Evolutionary conservation across 192 early-diverging fungal species (phyloP), one percentile per base, ranked within the genome.

Genomic region (Coemansia sp.): DNA sequence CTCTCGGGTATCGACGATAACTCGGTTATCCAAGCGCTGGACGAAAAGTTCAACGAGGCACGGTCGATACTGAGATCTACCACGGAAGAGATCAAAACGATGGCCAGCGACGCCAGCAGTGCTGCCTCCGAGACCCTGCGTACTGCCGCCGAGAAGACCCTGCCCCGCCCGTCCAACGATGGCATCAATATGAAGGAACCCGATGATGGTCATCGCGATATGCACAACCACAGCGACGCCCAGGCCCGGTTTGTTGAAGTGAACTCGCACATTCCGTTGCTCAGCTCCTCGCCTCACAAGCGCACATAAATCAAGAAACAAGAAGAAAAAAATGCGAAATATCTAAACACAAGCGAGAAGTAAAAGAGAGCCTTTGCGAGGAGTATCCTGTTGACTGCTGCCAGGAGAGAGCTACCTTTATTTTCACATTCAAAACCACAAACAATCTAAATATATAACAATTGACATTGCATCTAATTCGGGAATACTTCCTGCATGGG

Each of bases 41-140:
- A 80, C 61, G 50, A 55, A 45, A 72, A 69, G 70, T 75, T 80
- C 63, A 74, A 72, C 61, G 78, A 80, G 50, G 78, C 78, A 3
- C 64, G 78, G 10, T 27, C 63, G 2, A 59, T 63, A 6, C 73
- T 80, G 42, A 73, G 60, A 8, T 23, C 27, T 17, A 70, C 78
- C 4, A 65, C 68, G 41, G 42, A 62, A 2, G 78, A 80, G 17
- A 69, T 80, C 14, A 66, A 64, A 25, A 51, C 34, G 31, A 69
- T 73, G 73, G 78, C 78, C 31, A 71, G 46, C 41, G 62, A 69
- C 41, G 73, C 78, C 8, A 38, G 73, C 27, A 23, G 5, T 7
- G 38, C 34, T 11, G 73, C 73, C 9, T 69, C 73, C 0, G 63
- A 69, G 37, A 69, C 48, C 17, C 34, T 75, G 23, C 48, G 39